These are phyloP conservation scores for Elaeis guineensis DNA, from an alignment of 176 grass and related monocot species.

Conservation along the genomic window DNA sequence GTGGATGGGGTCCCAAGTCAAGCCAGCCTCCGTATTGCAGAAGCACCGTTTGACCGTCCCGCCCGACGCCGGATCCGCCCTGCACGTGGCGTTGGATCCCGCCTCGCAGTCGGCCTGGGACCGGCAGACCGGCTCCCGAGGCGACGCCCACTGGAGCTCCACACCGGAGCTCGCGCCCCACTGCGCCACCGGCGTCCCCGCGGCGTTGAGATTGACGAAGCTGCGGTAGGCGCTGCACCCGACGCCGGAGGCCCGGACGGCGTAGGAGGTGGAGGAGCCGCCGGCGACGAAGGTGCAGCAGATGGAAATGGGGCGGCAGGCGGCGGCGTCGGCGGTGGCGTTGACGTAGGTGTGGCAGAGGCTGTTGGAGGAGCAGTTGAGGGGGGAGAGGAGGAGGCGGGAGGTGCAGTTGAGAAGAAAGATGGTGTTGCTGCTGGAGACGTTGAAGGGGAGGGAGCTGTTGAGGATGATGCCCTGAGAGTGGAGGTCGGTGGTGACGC, in stretches of 20 bases:
- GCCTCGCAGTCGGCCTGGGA: slow-evolving; percentile 66
- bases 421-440: slow-evolving; percentile 56
- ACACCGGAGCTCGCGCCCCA: slow-evolving; percentile 37
- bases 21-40: slow-evolving; percentile 27
- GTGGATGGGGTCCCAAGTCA: slow-evolving; percentile 44
- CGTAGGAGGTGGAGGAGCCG: slow-evolving; percentile 54
- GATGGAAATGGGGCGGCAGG: slow-evolving; percentile 36
- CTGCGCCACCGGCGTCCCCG: slow-evolving; percentile 26
- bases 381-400: slow-evolving; percentile 33
- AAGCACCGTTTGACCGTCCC: slow-evolving; percentile 35
- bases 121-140: slow-evolving; percentile 51
- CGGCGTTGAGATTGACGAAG: slow-evolving; percentile 51
- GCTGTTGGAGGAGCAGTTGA: slow-evolving; percentile 58
- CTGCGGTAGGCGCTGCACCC: slow-evolving; percentile 59
- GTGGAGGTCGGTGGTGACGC: slow-evolving; percentile 33
- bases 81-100: slow-evolving; percentile 38
- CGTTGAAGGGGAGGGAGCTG: slow-evolving; percentile 58
- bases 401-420: slow-evolving; percentile 72
- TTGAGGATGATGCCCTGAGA: slow-evolving; percentile 41
- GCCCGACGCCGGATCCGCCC: slow-evolving; percentile 14
- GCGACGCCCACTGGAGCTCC: slow-evolving; percentile 53
- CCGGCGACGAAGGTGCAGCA: slow-evolving; percentile 74
- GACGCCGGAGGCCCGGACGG: slow-evolving; percentile 19
- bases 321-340: slow-evolving; percentile 28
- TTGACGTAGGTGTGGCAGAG: slow-evolving; percentile 57